phyloP scores from a whole-genome alignment of 192 early-diverging fungal species.

The Coemansia sp. region DNA sequence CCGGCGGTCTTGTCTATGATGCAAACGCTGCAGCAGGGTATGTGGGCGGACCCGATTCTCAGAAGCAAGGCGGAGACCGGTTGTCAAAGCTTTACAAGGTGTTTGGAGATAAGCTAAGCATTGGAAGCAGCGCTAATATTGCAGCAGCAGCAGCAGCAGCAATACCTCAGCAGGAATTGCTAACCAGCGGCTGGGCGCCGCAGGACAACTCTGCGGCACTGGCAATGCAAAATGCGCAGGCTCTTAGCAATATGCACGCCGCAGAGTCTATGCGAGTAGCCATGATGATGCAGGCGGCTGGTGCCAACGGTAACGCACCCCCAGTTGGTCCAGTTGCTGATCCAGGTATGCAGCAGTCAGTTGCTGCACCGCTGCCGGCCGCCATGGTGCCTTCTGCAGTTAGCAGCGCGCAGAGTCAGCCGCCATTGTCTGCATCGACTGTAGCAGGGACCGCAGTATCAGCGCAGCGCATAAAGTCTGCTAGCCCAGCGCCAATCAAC shows the following conservation, averaged over 20 bases:
- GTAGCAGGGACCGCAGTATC: conserved; percentile 1
- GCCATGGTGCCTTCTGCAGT: neutral
- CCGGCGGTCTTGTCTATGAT: conserved; percentile 7
- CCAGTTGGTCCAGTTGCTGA: neutral
- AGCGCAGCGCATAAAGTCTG: conserved; percentile 18
- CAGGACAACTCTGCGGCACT: neutral
- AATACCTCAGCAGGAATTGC: neutral
- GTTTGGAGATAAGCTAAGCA: conserved; percentile 44
- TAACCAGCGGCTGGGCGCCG: neutral
- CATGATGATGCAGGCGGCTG: conserved; percentile 9
- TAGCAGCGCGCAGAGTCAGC: neutral
- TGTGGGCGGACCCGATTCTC: neutral
- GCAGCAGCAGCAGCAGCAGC: neutral
- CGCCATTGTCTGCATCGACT: neutral
- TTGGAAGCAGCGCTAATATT: conserved; percentile 2
- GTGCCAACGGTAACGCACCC: too few species aligned
- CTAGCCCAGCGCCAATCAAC: conserved; percentile 46
- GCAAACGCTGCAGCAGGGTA: neutral
- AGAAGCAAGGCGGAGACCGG: conserved; percentile 22
- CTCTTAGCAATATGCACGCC: conserved; percentile 9
- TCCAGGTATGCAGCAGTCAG: conserved; percentile 1
- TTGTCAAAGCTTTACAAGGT: conserved; percentile 48
- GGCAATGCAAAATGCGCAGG: conserved; percentile 4
- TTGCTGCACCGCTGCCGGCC: neutral
- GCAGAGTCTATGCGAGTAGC: conserved; percentile 11